Evolutionary conservation across 768 basidiomycete species (phyloP).

Genomic region (Lactifluus pinguis): DNA sequence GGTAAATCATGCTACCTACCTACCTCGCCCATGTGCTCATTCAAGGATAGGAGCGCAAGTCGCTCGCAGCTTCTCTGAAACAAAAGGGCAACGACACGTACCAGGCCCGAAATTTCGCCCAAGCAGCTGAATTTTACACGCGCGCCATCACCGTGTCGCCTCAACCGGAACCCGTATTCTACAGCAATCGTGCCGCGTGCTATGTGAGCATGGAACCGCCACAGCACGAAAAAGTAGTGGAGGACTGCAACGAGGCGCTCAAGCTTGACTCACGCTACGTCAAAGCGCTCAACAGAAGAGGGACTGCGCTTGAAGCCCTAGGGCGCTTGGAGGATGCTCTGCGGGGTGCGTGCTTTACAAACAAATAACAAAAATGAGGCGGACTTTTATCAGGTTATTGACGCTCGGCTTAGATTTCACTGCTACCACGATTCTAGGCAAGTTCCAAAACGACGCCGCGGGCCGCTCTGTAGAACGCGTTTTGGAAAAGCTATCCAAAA

Average conservation of each 20-base stretch:
- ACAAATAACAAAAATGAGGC: neutral
- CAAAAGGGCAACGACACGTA: conserved; percentile 66
- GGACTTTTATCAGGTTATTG: neutral
- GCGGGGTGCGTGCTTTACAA: conserved; percentile 44
- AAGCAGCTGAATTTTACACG: conserved; percentile 60
- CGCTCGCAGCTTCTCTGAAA: conserved; percentile 56
- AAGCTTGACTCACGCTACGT: conserved; percentile 77
- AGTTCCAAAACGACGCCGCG: conserved; percentile 76
- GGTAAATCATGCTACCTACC: conserved; percentile 30
- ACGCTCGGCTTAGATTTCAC: conserved; percentile 64
- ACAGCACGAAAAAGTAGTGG: conserved; percentile 70
- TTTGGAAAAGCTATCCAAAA: conserved; percentile 67
- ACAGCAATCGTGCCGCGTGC: conserved; percentile 95
- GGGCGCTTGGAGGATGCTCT: conserved; percentile 67
- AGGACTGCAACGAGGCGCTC: conserved; percentile 85
- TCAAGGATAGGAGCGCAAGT: conserved; percentile 48
- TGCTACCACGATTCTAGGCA: conserved; percentile 90
- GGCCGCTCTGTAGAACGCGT: conserved; percentile 86
- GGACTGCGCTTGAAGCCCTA: conserved; percentile 72
- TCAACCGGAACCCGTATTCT: conserved; percentile 85
- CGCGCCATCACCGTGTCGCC: conserved; percentile 67
- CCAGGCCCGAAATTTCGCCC: conserved; percentile 46
- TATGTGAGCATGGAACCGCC: conserved; percentile 89
- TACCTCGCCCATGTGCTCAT: neutral
- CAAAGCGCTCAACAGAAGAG: conserved; percentile 87